Evolutionary conservation across 2,329 filamentous ascomycete species (phyloP).

Genomic region (Exserohilum turcica): DNA sequence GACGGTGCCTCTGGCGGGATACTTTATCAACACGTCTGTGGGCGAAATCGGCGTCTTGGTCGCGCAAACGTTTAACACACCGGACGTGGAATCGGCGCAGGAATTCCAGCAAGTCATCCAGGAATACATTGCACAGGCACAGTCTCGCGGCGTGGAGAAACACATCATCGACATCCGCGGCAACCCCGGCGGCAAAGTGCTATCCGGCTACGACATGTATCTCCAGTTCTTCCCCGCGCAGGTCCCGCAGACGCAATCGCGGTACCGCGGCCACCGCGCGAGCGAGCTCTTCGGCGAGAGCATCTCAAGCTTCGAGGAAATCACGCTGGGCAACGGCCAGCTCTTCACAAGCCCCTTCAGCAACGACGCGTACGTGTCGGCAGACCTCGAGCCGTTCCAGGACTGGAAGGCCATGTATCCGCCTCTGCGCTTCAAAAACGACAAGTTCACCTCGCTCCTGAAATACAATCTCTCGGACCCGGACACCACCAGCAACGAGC

Average conservation of each 20-base stretch:
- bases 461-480: slow-evolving; percentile 49
- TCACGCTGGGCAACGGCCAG: slow-evolving; percentile 25
- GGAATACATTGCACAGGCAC: slow-evolving; percentile 55
- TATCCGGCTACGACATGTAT: slow-evolving; percentile 54
- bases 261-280: slow-evolving; percentile 53
- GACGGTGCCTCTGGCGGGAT: slow-evolving; percentile 50
- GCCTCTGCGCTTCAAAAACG: slow-evolving; percentile 38
- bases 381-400: slow-evolving; percentile 33
- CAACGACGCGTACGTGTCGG: slow-evolving; percentile 38
- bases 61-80: slow-evolving; percentile 49
- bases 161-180: slow-evolving; percentile 67
- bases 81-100: slow-evolving; percentile 18
- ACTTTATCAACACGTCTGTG: slow-evolving; percentile 50
- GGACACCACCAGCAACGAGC: slow-evolving; percentile 37
- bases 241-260: slow-evolving; percentile 52
- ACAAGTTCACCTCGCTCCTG: slow-evolving; percentile 47
- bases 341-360: slow-evolving; percentile 44
- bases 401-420: slow-evolving; percentile 48
- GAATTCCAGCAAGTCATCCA: slow-evolving; percentile 49
- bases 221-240: slow-evolving; percentile 59
- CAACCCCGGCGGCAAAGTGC: slow-evolving; percentile 63
- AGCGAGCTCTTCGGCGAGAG: slow-evolving; percentile 34
- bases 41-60: slow-evolving; percentile 56
- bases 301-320: slow-evolving; percentile 23
- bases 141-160: slow-evolving; percentile 58